Evolutionary conservation across 1,139 yeast species (phyloP), one percentile per base, ranked within the genome.

Genomic region (Pichia sp.): DNA sequence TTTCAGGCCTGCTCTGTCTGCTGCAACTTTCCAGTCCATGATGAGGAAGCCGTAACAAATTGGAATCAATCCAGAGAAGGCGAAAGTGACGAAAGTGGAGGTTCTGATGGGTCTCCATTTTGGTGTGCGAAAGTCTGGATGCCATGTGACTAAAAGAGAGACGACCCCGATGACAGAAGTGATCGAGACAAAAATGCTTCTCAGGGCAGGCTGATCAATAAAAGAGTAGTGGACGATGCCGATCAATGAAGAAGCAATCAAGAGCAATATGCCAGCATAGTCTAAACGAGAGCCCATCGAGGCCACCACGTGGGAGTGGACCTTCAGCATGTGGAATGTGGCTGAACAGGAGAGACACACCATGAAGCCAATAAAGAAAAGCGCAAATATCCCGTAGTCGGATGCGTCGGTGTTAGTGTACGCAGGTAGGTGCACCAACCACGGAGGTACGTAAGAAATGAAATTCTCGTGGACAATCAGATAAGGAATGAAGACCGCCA

Each of bases 31-130:
- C 75, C 67, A 55, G 10, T 85, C 83, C 61, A 73, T 80, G 19
- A 67, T 58, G 11, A 62, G 58, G 6, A 77, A 58, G 0, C 90
- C 89, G 5, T 73, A 75, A 0, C 79, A 52, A 0, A 90, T 76
- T 0, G 97, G 97, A 8, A 90, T 70, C 0, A 80, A 75, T 0
- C 95, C 95, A 0, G 92, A 84, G 32, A 90, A 74, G 0, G 97
- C 97, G 71, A 90, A 90, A 2, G 80, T 64, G 6, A 90, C 84
- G 70, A 90, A 90, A 82, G 90, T 82, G 2, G 79, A 64, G 0
- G 97, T 93, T 52, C 97, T 75, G 54, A 81, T 78, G 0, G 93
- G 84, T 45, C 97, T 77, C 82, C 90, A 90, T 31, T 75, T 77
- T 4, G 87, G 78, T 3, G 85, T 71, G 19, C 90, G 74, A 64